Conservation (phyloP, 805 yeast genomes). For the Sporopachydermia quercuum region DNA sequence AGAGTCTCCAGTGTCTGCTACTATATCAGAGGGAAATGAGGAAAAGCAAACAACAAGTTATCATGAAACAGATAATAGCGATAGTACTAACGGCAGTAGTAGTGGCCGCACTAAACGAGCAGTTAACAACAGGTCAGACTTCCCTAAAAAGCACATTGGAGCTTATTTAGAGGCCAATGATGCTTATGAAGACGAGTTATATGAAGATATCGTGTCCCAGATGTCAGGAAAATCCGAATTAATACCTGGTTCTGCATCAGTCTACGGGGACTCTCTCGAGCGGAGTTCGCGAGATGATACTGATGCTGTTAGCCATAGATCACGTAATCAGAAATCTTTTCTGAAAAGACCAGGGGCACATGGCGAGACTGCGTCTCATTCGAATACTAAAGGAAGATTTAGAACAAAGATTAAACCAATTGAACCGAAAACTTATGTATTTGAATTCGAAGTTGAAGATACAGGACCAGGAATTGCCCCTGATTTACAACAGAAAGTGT, state of each 20-base stretch:
- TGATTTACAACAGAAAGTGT: constrained; percentile 65
- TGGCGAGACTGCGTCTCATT: too few relatives aligned
- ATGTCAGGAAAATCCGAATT: background rate
- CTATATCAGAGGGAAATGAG: too few relatives aligned
- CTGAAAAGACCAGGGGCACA: too few relatives aligned
- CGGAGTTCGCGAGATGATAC: background rate
- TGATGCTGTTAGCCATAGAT: background rate
- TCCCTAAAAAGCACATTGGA: background rate
- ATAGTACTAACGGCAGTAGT: too few relatives aligned
- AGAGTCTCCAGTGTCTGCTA: too few relatives aligned
- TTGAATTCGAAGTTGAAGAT: constrained; percentile 65
- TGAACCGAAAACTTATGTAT: constrained; percentile 34
- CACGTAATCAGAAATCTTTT: too few relatives aligned
- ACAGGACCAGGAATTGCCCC: constrained; percentile 93
- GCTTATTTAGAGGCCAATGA: background rate
- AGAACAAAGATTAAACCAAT: background rate
- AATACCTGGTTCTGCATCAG: background rate
- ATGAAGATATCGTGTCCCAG: constrained; percentile 1
- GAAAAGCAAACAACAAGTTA: too few relatives aligned
- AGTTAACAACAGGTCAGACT: background rate
- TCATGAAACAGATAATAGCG: too few relatives aligned
- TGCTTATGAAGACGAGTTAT: background rate
- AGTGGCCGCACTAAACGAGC: background rate
- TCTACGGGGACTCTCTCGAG: too few relatives aligned
- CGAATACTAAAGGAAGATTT: constrained; percentile 1